Percentiles rank a stretch among this genome's conserved stretches.
Evolutionary conservation across 1,284 basidiomycete genomes (phyloP).

Genomic region (Ganoderma leucocontextum): DNA sequence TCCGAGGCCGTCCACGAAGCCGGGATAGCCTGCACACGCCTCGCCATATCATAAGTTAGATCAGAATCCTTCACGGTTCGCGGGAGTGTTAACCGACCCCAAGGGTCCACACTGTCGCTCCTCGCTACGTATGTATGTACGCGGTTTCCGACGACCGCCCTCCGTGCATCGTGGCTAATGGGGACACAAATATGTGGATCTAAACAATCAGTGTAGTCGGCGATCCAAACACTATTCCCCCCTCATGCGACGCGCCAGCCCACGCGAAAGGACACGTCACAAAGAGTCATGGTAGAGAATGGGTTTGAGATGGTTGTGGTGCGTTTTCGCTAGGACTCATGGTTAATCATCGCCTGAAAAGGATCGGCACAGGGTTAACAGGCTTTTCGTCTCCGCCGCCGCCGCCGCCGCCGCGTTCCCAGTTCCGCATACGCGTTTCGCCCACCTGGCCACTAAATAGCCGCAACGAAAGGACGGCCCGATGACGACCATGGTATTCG

Average conservation of each 20-base stretch:
- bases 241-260: not conserved
- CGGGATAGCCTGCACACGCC: too few relatives aligned
- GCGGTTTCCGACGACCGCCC: not conserved
- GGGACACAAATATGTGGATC: not conserved
- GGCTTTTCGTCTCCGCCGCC: not conserved
- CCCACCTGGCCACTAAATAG: not conserved
- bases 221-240: not conserved
- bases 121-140: not conserved
- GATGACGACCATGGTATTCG: not conserved
- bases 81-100: constrained; percentile 1
- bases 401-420: not conserved
- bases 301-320: not conserved
- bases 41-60: not conserved
- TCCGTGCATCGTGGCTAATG: not conserved
- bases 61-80: not conserved
- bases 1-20: not conserved
- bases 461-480: not conserved
- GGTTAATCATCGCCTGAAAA: not conserved
- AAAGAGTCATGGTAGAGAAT: not conserved
- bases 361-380: not conserved
- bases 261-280: not conserved
- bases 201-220: not conserved
- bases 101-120: not conserved
- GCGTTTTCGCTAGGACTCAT: not conserved
- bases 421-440: not conserved